Base-by-base conservation (phyloP, 257 asterid genomes). In the Salvia miltiorrhiza region DNA sequence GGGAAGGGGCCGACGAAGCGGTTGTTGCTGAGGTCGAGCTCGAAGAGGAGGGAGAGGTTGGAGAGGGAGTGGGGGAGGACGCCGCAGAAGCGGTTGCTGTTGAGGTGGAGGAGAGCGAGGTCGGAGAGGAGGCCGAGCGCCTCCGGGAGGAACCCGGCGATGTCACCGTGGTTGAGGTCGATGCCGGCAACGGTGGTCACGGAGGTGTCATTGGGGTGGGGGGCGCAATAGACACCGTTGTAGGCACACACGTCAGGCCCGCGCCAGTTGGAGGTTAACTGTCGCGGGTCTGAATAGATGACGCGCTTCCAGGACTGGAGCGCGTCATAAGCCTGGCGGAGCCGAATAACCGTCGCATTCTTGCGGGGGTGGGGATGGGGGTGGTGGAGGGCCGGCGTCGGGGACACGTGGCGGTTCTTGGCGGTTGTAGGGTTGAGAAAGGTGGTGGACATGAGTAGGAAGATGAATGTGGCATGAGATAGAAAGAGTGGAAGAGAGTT, bases 1-100 rank as follows among this genome's bases (percentile, higher is more conserved):
- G 96, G 96, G 79, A 89, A 89, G 7, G 85, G 87, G 30, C 96
- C 96, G 2, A 87, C 95, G 19, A 89, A 89, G 56, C 94, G 55
- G 77, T 89, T 89, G 81, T 85, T 87, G 67, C 96, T 87, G 35
- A 87, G 69, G 65, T 90, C 97, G 30, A 87, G 87, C 86, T 90
- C 97, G 58, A 65, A 80, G 62, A 87, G 86, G 2, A 69, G 74
- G 0, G 85, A 73, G 21, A 90, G 81, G 5, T 84, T 81, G 0
- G 87, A 61, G 2, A 90, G 60, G 20, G 88, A 65, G 14, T 37
- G 73, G 0, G 97, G 97, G 52, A 90, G 50, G 76, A 90, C 66
- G 12, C 97, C 97, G 17, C 95, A 87, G 71, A 87, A 90, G 2
- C 93, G 84, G 77, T 90, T 90, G 71, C 73, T 72, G 72, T 88